Base-by-base conservation (phyloP, 2,329 filamentous ascomycete genomes). In the Verruconis gallopava region DNA sequence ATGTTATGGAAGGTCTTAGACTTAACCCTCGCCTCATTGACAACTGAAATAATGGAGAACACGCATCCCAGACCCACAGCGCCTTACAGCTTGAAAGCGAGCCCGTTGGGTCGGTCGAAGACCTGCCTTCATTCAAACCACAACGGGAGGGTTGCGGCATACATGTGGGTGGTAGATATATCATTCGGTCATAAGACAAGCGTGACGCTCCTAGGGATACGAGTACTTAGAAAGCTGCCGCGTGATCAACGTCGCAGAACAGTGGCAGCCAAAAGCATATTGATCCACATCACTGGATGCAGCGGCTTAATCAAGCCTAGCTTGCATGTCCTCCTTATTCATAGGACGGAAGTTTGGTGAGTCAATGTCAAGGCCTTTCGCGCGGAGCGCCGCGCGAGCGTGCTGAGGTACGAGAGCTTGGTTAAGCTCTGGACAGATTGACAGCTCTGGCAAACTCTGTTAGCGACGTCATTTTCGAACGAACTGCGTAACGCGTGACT, bases 241-340 rank as follows among this genome's bases (percentile, higher is more conserved):
- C n/a, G n/a, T n/a, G n/a, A n/a, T n/a, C n/a, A n/a, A n/a, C n/a
- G n/a, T n/a, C n/a, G n/a, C n/a, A n/a, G n/a, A n/a, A n/a, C n/a
- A n/a, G n/a, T n/a, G n/a, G n/a, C n/a, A n/a, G n/a, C n/a, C n/a
- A n/a, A n/a, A n/a, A n/a, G n/a, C n/a, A n/a, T n/a, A n/a, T n/a
- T n/a, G 25, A 11, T 30, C 11, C 11, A 30, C 25, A 13, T 30
- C 25, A 30, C 11, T 30, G 43, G 39, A 38, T n/a, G n/a, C n/a
- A 44, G 41, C 48, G 21, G 14, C 36, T 66, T 68, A 98, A 67
- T 98, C 91, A 64, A 98, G 72, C 64, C 88, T 85, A 46, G 91
- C 91, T 69, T 94, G 85, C 91, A 98, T 96, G 62, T 95, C 85
- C 56, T 91, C 81, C 71, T 86, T 93, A 56, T 81, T 70, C 68